Percentiles rank a stretch among this genome's conserved stretches.
phyloP scores from a whole-genome alignment of 306 rosid species.

The Begonia fuchsioides region DNA sequence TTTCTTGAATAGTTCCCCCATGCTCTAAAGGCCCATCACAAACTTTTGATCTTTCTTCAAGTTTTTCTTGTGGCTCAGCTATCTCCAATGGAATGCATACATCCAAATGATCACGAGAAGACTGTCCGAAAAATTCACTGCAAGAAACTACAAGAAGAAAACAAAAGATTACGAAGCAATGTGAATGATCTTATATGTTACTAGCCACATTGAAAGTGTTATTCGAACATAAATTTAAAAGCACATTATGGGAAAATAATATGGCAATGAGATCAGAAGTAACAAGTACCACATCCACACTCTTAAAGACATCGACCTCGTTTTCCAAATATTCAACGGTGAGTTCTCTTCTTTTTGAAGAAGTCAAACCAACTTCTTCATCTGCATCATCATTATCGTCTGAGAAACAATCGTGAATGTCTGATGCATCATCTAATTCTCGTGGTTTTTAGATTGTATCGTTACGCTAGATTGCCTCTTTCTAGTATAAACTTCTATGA shows the following conservation, averaged over 20 bases:
- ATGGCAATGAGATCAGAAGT: conserved; percentile 6
- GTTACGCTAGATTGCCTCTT: conserved; percentile 25
- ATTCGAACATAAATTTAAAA: neutral
- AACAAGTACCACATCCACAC: conserved; percentile 54
- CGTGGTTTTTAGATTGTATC: conserved; percentile 20
- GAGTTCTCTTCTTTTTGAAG: conserved; percentile 40
- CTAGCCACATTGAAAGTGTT: no score
- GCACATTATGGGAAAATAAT: neutral
- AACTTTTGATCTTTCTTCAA: conserved; percentile 30
- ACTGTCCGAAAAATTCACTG: conserved; percentile 50
- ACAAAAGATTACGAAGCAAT: neutral
- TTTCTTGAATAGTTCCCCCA: conserved; percentile 79
- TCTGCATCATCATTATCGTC: no score
- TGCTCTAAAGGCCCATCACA: conserved; percentile 30
- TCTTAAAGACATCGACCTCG: conserved; percentile 51
- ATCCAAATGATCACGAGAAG: conserved; percentile 21
- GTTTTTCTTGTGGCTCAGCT: conserved; percentile 25
- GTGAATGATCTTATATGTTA: no score
- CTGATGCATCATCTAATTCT: conserved; percentile 19
- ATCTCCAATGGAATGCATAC: conserved; percentile 13
- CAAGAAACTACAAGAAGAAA: conserved; percentile 34
- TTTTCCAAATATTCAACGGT: conserved; percentile 74
- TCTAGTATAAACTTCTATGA: conserved; percentile 38
- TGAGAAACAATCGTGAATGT: no score
- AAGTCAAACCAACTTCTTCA: conserved; percentile 1